Percentiles rank a stretch among this genome's conserved stretches.
These are phyloP conservation scores for Silene coronaria DNA, from an alignment of 179 eudicot genomes.

Conservation along the genomic window DNA sequence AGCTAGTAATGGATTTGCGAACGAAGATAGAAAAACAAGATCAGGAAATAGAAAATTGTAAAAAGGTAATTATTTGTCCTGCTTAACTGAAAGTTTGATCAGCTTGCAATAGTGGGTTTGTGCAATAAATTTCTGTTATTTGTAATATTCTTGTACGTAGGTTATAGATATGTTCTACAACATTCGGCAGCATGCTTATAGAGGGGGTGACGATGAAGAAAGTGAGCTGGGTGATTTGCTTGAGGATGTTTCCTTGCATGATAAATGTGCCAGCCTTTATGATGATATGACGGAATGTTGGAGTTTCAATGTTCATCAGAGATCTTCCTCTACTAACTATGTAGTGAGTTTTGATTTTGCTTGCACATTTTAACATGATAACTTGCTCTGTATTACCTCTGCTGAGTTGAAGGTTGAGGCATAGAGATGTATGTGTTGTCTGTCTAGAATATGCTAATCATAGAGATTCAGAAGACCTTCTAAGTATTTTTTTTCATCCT, in stretches of 20 bases:
- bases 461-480: constrained; percentile 9
- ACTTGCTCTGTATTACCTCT: not conserved
- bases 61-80: constrained; percentile 40
- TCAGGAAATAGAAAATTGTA: constrained; percentile 50
- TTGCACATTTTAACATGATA: not conserved
- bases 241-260: constrained; percentile 50
- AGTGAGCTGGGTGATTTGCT: constrained; percentile 38
- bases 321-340: constrained; percentile 58
- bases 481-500: not conserved
- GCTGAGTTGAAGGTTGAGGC: constrained; percentile 7
- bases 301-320: constrained; percentile 61
- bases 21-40: constrained; percentile 49
- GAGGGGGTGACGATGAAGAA: constrained; percentile 32
- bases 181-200: constrained; percentile 46
- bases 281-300: constrained; percentile 63
- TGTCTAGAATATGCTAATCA: not conserved
- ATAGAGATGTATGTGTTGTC: not conserved
- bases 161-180: constrained; percentile 66
- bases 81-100: constrained; percentile 4
- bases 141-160: constrained; percentile 31
- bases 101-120: not conserved
- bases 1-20: constrained; percentile 37
- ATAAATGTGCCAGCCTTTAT: constrained; percentile 57
- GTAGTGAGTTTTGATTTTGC: constrained; percentile 51
- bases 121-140: not conserved